Conservation (phyloP, 2,329 filamentous ascomycete genomes). For the Aspergillus ibericus region DNA sequence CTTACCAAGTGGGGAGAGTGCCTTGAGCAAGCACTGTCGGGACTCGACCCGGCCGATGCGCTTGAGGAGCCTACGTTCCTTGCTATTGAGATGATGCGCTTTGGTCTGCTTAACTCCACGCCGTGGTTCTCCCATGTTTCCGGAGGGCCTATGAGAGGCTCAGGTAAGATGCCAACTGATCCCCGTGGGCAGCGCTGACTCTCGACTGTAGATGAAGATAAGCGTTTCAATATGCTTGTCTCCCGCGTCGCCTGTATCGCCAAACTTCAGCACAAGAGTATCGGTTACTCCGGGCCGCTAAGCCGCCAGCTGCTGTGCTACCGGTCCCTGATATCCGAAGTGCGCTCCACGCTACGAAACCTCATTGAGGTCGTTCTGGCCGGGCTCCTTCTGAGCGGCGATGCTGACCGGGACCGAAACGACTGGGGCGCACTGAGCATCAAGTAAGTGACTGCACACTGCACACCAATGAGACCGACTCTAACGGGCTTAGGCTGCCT, state of each 20-base stretch:
- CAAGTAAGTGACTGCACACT: slow-evolving; percentile 54
- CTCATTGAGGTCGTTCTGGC: slow-evolving; percentile 79
- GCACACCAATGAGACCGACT: neutral
- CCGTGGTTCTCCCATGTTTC: slow-evolving; percentile 61
- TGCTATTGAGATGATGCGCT: slow-evolving; percentile 79
- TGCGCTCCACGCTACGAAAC: slow-evolving; percentile 77
- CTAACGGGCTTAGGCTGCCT: slow-evolving; percentile 36
- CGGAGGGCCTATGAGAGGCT: slow-evolving; percentile 60
- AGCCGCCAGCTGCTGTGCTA: slow-evolving; percentile 87
- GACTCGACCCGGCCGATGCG: slow-evolving; percentile 57
- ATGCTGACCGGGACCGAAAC: slow-evolving; percentile 68
- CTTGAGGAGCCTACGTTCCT: slow-evolving; percentile 78
- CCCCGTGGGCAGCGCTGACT: slow-evolving; percentile 8
- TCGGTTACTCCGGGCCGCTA: slow-evolving; percentile 91
- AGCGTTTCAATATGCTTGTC: slow-evolving; percentile 74
- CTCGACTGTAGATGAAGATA: slow-evolving; percentile 66
- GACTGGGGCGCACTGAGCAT: slow-evolving; percentile 70
- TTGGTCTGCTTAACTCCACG: slow-evolving; percentile 73
- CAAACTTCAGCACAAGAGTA: slow-evolving; percentile 76
- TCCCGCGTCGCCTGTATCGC: slow-evolving; percentile 83
- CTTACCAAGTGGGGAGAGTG: slow-evolving; percentile 83
- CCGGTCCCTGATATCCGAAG: slow-evolving; percentile 76
- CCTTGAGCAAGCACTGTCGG: slow-evolving; percentile 67
- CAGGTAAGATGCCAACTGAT: slow-evolving; percentile 34
- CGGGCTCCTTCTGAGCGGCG: slow-evolving; percentile 77